Evolutionary conservation across 352 stramenopile species (phyloP), one percentile per base, ranked within the genome.

Genomic region (Peronosclerospora sorghi): DNA sequence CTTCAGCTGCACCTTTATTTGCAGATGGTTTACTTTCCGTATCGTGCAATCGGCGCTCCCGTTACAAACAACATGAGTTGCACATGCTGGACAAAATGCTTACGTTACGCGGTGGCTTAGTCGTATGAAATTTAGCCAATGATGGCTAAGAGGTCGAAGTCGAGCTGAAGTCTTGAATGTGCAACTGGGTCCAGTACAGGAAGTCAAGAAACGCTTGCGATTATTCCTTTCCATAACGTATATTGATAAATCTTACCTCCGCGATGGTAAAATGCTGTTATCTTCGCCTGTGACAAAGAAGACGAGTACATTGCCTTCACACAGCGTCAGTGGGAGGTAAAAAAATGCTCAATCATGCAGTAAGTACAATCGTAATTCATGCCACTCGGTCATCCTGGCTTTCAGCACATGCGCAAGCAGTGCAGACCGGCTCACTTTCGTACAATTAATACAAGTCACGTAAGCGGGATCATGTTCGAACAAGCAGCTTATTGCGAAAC

Each of bases 161-260:
- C n/a, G 24, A 32, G 30, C 18, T 17, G 40, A 49, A 15, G 10
- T 20, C 5, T 35, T 10, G 1, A 19, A 50, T 1, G 4, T 19
- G 19, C 48, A 46, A 12, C 45, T 71, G 43, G 72, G 83, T 41
- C 62, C 60, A 7, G 68, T 84, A 8, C 48, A 77, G 27, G 65
- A 88, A 39, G 68, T 68, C 28, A 89, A 89, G 59, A 83, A 84
- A 29, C 70, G 74, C 15, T 75, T 89, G 61, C 64, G 72, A n/a
- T 40, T 71, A 14, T 86, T 89, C 41, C 57, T 89, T 15, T 85
- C 77, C 17, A 80, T 89, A 49, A 89, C 77, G 3, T 69, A 89
- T 38, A 86, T 89, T 39, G 74, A 86, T 47, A 89, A 89, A 44
- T 89, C 38, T 38, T 70, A 19, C 51, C 72, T 42, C 77, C 77